A percentile compares a stretch with the other conserved stretches of the same genome.
Conservation (phyloP, 2,329 filamentous ascomycete genomes). For the Trichophyton benhamiae region DNA sequence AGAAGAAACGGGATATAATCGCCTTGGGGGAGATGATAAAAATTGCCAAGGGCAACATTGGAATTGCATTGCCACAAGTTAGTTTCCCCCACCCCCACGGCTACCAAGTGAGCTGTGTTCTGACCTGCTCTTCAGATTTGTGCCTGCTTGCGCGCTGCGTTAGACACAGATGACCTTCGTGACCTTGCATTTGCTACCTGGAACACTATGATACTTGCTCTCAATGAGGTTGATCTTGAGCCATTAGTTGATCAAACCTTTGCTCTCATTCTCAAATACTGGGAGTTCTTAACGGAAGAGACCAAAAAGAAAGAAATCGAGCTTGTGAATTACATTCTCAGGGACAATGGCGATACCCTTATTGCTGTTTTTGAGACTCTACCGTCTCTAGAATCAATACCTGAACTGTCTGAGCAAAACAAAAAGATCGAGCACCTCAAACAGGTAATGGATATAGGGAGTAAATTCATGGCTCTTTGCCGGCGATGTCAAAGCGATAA, state of each 20-base stretch:
- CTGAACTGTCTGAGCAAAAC: conserved; percentile 57
- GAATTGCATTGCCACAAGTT: conserved; percentile 74
- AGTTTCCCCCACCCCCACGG: conserved; percentile 17
- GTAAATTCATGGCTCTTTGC: conserved; percentile 58
- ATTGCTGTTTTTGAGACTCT: conserved; percentile 58
- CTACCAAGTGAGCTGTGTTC: conserved; percentile 7
- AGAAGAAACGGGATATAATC: conserved; percentile 65
- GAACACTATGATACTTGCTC: conserved; percentile 60
- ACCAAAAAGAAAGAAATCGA: conserved; percentile 48
- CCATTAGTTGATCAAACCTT: conserved; percentile 78
- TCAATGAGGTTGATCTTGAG: conserved; percentile 68
- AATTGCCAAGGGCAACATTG: conserved; percentile 59
- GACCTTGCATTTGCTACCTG: conserved; percentile 72
- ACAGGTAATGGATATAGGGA: conserved; percentile 51
- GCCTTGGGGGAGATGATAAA: conserved; percentile 82
- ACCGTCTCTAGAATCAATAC: conserved; percentile 62
- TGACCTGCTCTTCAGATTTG: conserved; percentile 50
- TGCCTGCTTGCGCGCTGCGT: conserved; percentile 77
- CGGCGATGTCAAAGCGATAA: conserved; percentile 71
- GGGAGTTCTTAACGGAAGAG: conserved; percentile 51
- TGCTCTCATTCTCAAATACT: conserved; percentile 72
- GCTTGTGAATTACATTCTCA: conserved; percentile 54
- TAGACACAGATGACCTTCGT: conserved; percentile 62
- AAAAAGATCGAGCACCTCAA: conserved; percentile 53
- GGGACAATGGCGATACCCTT: conserved; percentile 50